Percentiles rank a stretch among this genome's conserved stretches.
These are phyloP conservation scores for Dactylellina haptotyla DNA, from an alignment of 2,329 filamentous ascomycete genomes.

Conservation along the genomic window DNA sequence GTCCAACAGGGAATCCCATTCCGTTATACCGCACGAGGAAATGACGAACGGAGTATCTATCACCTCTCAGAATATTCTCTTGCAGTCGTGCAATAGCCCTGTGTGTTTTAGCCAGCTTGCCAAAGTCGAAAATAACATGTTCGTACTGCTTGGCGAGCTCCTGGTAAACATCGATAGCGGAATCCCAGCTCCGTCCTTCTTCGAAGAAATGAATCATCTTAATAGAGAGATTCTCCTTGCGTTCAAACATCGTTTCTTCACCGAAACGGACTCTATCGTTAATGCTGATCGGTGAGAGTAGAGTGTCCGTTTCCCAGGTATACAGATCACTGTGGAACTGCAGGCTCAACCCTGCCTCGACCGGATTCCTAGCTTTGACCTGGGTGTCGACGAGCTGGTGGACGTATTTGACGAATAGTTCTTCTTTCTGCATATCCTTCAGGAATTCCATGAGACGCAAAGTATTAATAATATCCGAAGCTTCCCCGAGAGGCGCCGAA, in stretches of 20 bases:
- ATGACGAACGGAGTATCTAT: slow-evolving; percentile 81
- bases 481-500: slow-evolving; percentile 76
- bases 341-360: slow-evolving; percentile 87
- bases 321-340: slow-evolving; percentile 92
- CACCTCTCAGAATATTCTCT: slow-evolving; percentile 84
- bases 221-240: slow-evolving; percentile 91
- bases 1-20: slow-evolving; percentile 80
- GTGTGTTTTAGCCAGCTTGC: slow-evolving; percentile 87
- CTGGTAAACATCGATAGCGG: slow-evolving; percentile 85
- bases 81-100: slow-evolving; percentile 92
- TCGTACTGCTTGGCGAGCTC: slow-evolving; percentile 94
- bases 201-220: slow-evolving; percentile 95
- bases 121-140: slow-evolving; percentile 86
- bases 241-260: slow-evolving; percentile 85
- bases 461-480: slow-evolving; percentile 85
- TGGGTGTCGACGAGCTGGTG: slow-evolving; percentile 88
- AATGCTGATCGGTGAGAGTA: slow-evolving; percentile 61
- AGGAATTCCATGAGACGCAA: slow-evolving; percentile 94
- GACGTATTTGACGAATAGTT: slow-evolving; percentile 95
- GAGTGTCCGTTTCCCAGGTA: slow-evolving; percentile 74
- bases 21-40: slow-evolving; percentile 92
- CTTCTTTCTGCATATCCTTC: slow-evolving; percentile 94
- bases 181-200: slow-evolving; percentile 92
- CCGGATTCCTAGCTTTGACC: slow-evolving; percentile 77
- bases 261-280: slow-evolving; percentile 75